Evolutionary conservation across 164 flowering plant genomes (phyloP).

Genomic region (Tinospora cordifolia): DNA sequence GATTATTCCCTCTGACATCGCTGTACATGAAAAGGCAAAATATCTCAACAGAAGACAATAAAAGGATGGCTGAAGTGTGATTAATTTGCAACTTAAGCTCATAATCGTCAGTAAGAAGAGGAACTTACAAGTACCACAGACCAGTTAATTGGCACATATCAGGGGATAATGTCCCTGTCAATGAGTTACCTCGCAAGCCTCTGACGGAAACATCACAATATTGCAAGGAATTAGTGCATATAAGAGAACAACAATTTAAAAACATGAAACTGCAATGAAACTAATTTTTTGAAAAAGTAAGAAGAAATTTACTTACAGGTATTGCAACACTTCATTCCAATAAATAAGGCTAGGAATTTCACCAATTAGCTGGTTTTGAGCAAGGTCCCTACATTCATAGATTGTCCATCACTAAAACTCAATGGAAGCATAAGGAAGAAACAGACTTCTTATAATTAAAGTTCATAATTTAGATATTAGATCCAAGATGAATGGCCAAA

Average conservation of each 20-base stretch:
- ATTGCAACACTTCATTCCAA: constrained; percentile 93
- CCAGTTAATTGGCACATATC: constrained; percentile 96
- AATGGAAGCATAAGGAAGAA: neutral
- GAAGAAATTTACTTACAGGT: constrained; percentile 46
- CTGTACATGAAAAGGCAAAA: constrained; percentile 25
- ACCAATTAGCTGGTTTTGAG: constrained; percentile 71
- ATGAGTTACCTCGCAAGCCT: constrained; percentile 66
- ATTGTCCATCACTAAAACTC: neutral
- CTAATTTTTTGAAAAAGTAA: neutral
- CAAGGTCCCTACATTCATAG: constrained; percentile 57
- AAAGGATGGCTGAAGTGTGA: neutral
- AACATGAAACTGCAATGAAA: neutral
- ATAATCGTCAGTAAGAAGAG: neutral
- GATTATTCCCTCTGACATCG: constrained; percentile 83
- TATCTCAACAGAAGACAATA: neutral
- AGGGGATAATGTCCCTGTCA: constrained; percentile 73
- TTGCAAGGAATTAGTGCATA: neutral
- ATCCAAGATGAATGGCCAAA: neutral
- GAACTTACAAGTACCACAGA: constrained; percentile 86
- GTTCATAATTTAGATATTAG: too few relatives aligned
- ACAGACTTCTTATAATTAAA: neutral
- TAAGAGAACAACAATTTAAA: neutral
- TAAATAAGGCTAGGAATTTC: constrained; percentile 84
- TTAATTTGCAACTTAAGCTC: neutral
- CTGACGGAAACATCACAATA: constrained; percentile 25